These are phyloP conservation scores for Exophiala sideris DNA, from an alignment of 2,329 filamentous ascomycete genomes.

Conservation along the genomic window DNA sequence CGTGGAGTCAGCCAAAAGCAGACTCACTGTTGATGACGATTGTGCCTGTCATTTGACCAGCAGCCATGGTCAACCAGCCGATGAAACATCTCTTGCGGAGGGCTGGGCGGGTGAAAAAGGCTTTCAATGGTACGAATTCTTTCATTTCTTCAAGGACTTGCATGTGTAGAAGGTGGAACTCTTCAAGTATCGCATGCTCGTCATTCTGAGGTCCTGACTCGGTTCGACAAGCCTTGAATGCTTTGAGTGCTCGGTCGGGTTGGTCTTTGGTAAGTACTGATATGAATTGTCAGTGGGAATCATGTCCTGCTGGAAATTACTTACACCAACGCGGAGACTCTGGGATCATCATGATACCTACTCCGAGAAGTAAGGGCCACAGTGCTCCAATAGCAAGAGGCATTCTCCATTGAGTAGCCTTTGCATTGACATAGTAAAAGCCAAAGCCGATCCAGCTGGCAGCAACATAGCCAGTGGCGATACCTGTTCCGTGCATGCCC, in stretches of 20 bases:
- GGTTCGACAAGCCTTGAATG: background rate
- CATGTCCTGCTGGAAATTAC: background rate
- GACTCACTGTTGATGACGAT: constrained; percentile 1
- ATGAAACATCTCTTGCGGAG: background rate
- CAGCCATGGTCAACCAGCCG: background rate
- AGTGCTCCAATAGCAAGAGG: constrained; percentile 8
- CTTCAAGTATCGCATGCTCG: background rate
- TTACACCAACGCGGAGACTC: constrained; percentile 29
- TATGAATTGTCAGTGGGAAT: background rate
- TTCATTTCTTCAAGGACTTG: background rate
- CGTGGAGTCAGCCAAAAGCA: background rate
- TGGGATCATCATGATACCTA: constrained; percentile 37
- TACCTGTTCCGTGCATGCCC: constrained; percentile 3
- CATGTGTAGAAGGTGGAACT: background rate
- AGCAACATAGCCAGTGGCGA: constrained; percentile 3
- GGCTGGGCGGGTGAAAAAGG: background rate
- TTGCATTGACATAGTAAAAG: constrained; percentile 6
- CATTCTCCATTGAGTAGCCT: constrained; percentile 6
- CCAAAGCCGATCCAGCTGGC: constrained; percentile 12
- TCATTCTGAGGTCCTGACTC: background rate
- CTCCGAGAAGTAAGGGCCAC: constrained; percentile 29
- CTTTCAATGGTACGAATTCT: background rate
- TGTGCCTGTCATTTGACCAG: background rate
- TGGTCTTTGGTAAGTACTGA: background rate
- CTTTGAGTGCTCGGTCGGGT: background rate